These are phyloP conservation scores for Nigrospora osmanthi DNA, from an alignment of 2,329 filamentous ascomycete genomes.

Conservation along the genomic window DNA sequence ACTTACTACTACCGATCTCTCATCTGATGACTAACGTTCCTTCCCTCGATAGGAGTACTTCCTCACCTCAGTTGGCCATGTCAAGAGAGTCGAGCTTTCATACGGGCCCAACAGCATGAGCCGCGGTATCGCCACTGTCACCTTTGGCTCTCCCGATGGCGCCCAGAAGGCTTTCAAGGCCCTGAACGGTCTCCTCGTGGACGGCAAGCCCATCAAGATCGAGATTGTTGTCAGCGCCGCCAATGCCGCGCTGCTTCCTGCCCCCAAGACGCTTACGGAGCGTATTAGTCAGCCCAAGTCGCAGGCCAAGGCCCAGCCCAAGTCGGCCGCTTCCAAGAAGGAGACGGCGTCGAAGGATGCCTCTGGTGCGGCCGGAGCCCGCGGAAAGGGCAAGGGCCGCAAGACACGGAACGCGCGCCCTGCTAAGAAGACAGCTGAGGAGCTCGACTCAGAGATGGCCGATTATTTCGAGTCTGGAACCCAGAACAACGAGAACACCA, in stretches of 20 bases:
- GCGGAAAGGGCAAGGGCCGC: slow-evolving; percentile 38
- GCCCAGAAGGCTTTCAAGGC: slow-evolving; percentile 78
- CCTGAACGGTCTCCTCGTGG: slow-evolving; percentile 84
- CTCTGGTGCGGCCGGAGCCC: slow-evolving; percentile 35
- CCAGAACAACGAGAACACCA: slow-evolving; percentile 34
- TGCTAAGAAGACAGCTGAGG: slow-evolving; percentile 83
- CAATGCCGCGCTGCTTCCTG: slow-evolving; percentile 58
- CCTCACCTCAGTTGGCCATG: slow-evolving; percentile 72
- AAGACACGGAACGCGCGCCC: slow-evolving; percentile 54
- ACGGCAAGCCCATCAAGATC: slow-evolving; percentile 88
- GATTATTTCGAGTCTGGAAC: slow-evolving; percentile 70
- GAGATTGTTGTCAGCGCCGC: slow-evolving; percentile 82
- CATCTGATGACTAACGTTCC: slow-evolving; percentile 58
- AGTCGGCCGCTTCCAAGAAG: slow-evolving; percentile 74
- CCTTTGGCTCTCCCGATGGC: slow-evolving; percentile 72
- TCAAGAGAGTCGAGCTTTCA: slow-evolving; percentile 85
- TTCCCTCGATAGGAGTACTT: slow-evolving; percentile 87
- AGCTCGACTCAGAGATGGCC: slow-evolving; percentile 95
- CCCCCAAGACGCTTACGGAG: slow-evolving; percentile 68
- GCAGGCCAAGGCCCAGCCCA: slow-evolving; percentile 69
- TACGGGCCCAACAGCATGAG: slow-evolving; percentile 91
- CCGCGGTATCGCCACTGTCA: slow-evolving; percentile 85
- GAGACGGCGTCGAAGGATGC: slow-evolving; percentile 36
- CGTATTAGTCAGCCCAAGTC: slow-evolving; percentile 69
- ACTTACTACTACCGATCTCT: slow-evolving; percentile 24